Conservation (phyloP, 2,329 filamentous ascomycete genomes). For the Talaromyces sp. region DNA sequence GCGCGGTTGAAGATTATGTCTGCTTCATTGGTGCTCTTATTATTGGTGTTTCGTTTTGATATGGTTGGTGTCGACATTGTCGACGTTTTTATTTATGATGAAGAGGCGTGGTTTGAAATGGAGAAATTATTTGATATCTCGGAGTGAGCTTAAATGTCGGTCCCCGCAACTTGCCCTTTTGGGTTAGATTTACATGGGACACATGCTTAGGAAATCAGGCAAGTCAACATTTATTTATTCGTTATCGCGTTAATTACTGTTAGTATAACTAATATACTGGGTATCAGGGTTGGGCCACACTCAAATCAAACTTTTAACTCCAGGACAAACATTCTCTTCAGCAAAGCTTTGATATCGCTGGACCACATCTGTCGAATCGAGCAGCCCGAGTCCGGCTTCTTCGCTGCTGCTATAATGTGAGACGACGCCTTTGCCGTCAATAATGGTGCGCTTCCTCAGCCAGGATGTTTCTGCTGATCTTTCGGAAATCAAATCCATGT, state of each 20-base stretch:
- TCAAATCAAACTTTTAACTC: neutral
- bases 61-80: conserved; percentile 27
- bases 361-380: conserved; percentile 52
- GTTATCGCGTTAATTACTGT: neutral
- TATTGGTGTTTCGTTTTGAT: conserved; percentile 7
- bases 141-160: neutral
- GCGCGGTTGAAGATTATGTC: conserved; percentile 54
- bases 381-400: conserved; percentile 32
- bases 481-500: conserved; percentile 23
- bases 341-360: conserved; percentile 52
- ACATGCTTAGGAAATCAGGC: neutral
- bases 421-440: conserved; percentile 52
- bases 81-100: neutral
- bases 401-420: conserved; percentile 48
- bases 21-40: conserved; percentile 29
- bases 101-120: neutral
- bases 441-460: conserved; percentile 31
- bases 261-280: neutral
- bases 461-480: neutral
- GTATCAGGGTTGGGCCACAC: neutral
- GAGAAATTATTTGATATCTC: neutral
- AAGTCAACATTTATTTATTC: neutral
- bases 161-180: conserved; percentile 3
- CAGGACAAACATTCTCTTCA: conserved; percentile 46
- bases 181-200: neutral